These are phyloP conservation scores for Auricularia sp. DNA, from an alignment of 768 basidiomycete species.

Conservation along the genomic window DNA sequence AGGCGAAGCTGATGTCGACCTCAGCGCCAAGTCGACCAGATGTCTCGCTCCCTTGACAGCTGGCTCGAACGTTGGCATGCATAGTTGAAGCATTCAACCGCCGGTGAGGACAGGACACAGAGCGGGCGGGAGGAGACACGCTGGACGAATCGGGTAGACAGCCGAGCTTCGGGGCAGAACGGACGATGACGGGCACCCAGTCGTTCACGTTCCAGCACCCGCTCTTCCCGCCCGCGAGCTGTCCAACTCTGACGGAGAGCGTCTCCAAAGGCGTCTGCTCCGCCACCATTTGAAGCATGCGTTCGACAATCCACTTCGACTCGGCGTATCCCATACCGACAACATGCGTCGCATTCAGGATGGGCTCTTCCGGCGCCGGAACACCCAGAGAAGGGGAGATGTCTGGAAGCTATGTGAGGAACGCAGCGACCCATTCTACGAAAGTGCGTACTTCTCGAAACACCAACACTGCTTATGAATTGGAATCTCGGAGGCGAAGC, in stretches of 20 bases:
- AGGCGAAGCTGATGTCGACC: constrained; percentile 17
- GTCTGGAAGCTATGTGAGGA: neutral
- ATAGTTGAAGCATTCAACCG: constrained; percentile 33
- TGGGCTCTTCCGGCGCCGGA: neutral
- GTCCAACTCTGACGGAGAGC: constrained; percentile 31
- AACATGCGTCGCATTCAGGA: neutral
- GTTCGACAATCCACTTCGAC: constrained; percentile 30
- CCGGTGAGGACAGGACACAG: no score
- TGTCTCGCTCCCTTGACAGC: constrained; percentile 31
- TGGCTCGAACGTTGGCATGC: constrained; percentile 33
- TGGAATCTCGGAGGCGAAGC: constrained; percentile 25
- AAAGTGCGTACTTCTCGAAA: constrained; percentile 21
- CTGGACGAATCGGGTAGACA: constrained; percentile 29
- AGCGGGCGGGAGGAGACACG: no score
- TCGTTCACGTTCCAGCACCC: constrained; percentile 32
- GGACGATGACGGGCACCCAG: constrained; percentile 38
- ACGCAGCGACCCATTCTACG: neutral
- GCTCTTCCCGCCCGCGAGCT: constrained; percentile 25
- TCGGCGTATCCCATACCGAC: constrained; percentile 33
- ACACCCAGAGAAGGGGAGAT: neutral
- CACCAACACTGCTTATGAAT: constrained; percentile 34
- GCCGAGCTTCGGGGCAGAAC: constrained; percentile 21
- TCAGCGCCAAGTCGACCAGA: constrained; percentile 29
- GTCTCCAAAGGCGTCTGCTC: constrained; percentile 20
- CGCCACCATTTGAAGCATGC: constrained; percentile 27